phyloP scores from a whole-genome alignment of 768 basidiomycete genomes.

The Leccinellum luteum region DNA sequence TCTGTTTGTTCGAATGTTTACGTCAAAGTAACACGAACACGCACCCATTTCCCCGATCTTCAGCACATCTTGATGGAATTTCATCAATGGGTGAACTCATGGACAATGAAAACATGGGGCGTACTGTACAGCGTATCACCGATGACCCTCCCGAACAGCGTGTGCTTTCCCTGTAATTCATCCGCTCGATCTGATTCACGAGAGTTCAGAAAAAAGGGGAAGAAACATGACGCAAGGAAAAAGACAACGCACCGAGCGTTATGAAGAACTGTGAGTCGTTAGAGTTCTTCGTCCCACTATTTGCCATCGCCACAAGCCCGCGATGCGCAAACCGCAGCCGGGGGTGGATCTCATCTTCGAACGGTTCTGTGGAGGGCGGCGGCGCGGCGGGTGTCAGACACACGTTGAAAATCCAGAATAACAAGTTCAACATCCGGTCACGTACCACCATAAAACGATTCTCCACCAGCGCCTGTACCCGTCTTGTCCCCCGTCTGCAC shows the following conservation, averaged over 20 bases:
- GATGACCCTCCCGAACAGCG: slow-evolving; percentile 86
- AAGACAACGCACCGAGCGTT: slow-evolving; percentile 63
- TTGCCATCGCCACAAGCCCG: slow-evolving; percentile 93
- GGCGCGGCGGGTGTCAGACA: background rate
- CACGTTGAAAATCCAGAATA: background rate
- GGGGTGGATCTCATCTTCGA: slow-evolving; percentile 93
- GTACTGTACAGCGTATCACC: slow-evolving; percentile 89
- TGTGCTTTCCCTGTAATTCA: slow-evolving; percentile 92
- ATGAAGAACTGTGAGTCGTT: slow-evolving; percentile 97
- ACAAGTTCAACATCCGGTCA: background rate
- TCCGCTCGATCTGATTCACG: slow-evolving; percentile 71
- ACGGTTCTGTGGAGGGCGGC: slow-evolving; percentile 57
- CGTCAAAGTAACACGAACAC: slow-evolving; percentile 16
- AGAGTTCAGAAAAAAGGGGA: background rate
- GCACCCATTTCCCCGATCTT: slow-evolving; percentile 89
- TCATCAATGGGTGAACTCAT: background rate
- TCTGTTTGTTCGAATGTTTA: background rate
- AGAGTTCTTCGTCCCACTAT: slow-evolving; percentile 78
- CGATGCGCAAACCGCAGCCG: slow-evolving; percentile 87
- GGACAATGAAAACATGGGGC: slow-evolving; percentile 24
- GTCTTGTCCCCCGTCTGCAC: slow-evolving; percentile 95
- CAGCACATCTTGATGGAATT: slow-evolving; percentile 61
- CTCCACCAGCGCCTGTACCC: slow-evolving; percentile 88
- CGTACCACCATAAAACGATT: slow-evolving; percentile 90
- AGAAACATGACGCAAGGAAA: background rate